phyloP scores from a whole-genome alignment of 768 basidiomycete genomes.

The Boletus sp. region DNA sequence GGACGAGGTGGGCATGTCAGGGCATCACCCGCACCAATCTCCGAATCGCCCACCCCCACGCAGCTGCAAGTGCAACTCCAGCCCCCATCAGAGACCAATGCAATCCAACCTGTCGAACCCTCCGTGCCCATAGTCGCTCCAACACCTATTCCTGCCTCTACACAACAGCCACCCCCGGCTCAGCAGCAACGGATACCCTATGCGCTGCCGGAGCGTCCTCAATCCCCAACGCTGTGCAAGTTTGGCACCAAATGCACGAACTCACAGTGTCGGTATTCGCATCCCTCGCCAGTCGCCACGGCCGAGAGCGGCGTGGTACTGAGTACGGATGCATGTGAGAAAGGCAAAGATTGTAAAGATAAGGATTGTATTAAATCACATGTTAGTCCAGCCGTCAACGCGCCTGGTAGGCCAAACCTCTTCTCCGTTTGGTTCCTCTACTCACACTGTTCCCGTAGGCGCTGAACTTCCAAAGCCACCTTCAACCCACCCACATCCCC shows the following conservation, averaged over 20 bases:
- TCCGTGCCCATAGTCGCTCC: constrained; percentile 24
- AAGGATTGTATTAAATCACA: constrained; percentile 91
- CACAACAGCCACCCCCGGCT: constrained; percentile 4
- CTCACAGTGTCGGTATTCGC: constrained; percentile 83
- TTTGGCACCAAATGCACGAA: constrained; percentile 90
- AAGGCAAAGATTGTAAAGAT: constrained; percentile 85
- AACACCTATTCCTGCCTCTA: constrained; percentile 26
- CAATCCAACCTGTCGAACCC: constrained; percentile 6
- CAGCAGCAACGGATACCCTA: constrained; percentile 43
- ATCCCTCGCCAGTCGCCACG: constrained; percentile 96
- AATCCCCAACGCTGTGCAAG: constrained; percentile 91
- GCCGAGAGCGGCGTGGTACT: constrained; percentile 92
- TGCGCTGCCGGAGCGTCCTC: constrained; percentile 70
- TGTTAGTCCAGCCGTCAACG: constrained; percentile 79
- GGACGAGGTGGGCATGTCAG: constrained; percentile 41
- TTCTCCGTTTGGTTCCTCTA: background rate
- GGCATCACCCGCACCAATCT: constrained; percentile 20
- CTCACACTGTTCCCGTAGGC: constrained; percentile 20
- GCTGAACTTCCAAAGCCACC: constrained; percentile 36
- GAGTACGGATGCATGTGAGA: constrained; percentile 90
- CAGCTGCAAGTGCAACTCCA: constrained; percentile 23
- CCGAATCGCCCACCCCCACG: constrained; percentile 17
- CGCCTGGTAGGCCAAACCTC: constrained; percentile 43
- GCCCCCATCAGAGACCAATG: constrained; percentile 10
- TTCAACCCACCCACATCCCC: constrained; percentile 35